phyloP scores from a whole-genome alignment of 805 yeast genomes.

The Yarrowia phangngaensis region DNA sequence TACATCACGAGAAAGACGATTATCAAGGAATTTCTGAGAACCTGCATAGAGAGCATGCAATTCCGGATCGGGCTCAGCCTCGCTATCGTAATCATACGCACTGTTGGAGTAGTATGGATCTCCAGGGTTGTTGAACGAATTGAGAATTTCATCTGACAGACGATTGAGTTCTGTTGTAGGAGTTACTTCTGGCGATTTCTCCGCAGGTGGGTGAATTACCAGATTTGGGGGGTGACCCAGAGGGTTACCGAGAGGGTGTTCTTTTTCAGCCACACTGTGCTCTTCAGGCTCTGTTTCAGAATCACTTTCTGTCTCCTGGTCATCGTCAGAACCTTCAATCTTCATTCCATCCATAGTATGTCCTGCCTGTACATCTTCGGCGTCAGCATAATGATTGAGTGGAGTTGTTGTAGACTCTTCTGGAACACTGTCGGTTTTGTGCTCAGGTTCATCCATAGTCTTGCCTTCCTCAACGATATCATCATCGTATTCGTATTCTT shows the following conservation, averaged over 20 bases:
- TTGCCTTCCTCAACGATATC: slow-evolving; percentile 25
- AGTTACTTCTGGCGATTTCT: neutral
- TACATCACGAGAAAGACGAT: slow-evolving; percentile 8
- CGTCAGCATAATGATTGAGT: slow-evolving; percentile 32
- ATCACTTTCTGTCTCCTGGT: no score
- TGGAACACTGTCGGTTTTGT: neutral
- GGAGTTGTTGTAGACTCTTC: slow-evolving; percentile 33
- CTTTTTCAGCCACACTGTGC: no score
- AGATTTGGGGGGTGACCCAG: neutral
- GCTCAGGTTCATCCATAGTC: slow-evolving; percentile 25
- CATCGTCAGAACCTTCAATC: slow-evolving; percentile 11
- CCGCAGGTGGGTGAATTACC: neutral
- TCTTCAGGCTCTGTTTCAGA: neutral
- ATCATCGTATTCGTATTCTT: slow-evolving; percentile 5
- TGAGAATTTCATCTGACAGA: slow-evolving; percentile 20
- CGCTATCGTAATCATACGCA: slow-evolving; percentile 21
- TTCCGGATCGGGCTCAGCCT: slow-evolving; percentile 12
- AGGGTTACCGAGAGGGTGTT: neutral
- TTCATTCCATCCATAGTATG: slow-evolving; percentile 11
- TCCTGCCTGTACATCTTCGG: slow-evolving; percentile 17
- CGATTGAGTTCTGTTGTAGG: slow-evolving; percentile 14
- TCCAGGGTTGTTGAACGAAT: slow-evolving; percentile 2
- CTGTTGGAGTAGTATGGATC: slow-evolving; percentile 23
- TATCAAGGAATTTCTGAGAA: slow-evolving; percentile 11
- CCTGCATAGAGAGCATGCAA: slow-evolving; percentile 21